A percentile compares a stretch with the other conserved stretches of the same genome.
Evolutionary conservation across 192 early-diverging fungal species (phyloP).

Genomic region (Physocladia obscura): DNA sequence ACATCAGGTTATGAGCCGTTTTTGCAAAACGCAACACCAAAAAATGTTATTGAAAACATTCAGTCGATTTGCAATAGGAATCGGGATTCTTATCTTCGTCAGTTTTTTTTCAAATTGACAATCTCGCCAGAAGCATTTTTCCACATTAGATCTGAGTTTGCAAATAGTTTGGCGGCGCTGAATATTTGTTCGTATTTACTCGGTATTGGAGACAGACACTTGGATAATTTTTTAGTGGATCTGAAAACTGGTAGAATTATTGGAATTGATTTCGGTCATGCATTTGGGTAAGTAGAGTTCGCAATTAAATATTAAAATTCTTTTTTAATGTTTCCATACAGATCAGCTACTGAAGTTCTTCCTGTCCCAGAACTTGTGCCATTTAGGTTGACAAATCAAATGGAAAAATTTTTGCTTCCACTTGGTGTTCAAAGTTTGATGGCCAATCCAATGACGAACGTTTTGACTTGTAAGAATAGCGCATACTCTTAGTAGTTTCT

Average conservation of each 20-base stretch:
- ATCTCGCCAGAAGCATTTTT: conserved; percentile 73
- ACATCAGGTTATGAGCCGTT: conserved; percentile 57
- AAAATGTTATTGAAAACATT: conserved; percentile 55
- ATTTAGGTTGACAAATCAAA: conserved; percentile 71
- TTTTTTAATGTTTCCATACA: conserved; percentile 2
- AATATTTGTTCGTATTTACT: conserved; percentile 72
- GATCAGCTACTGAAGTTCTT: conserved; percentile 71
- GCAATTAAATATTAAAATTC: neutral
- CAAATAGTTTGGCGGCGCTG: conserved; percentile 67
- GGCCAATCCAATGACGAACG: conserved; percentile 67
- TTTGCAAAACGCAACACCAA: conserved; percentile 47
- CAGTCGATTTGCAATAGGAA: conserved; percentile 39
- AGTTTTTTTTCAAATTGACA: conserved; percentile 60
- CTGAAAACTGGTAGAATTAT: conserved; percentile 65
- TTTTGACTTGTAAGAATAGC: conserved; percentile 50
- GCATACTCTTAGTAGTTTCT: conserved; percentile 2
- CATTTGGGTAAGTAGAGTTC: conserved; percentile 58
- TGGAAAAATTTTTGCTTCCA: conserved; percentile 64
- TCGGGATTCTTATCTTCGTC: conserved; percentile 46
- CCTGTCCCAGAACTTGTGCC: conserved; percentile 77
- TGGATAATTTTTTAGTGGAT: conserved; percentile 76
- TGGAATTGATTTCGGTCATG: conserved; percentile 81
- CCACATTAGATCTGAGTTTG: conserved; percentile 65
- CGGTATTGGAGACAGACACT: conserved; percentile 79
- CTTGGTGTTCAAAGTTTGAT: conserved; percentile 66